A percentile compares a stretch with the other conserved stretches of the same genome.
These are phyloP conservation scores for Microcyclospora pomicola DNA, from an alignment of 2,329 filamentous ascomycete genomes.

Conservation along the genomic window DNA sequence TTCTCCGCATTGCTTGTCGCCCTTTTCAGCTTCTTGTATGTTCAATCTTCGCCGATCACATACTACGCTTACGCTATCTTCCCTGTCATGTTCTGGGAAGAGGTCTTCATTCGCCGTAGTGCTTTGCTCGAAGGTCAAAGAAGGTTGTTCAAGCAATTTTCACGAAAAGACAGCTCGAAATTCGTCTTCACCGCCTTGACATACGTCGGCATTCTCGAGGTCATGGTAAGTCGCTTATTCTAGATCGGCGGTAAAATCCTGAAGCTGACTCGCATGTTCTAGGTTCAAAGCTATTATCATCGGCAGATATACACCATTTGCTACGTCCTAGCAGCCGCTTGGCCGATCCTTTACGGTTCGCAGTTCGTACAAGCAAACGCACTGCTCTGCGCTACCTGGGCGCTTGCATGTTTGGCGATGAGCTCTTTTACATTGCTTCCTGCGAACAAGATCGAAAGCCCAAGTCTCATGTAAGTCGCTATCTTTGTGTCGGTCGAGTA, in stretches of 20 bases:
- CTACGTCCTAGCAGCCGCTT: slow-evolving; percentile 62
- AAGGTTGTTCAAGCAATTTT: slow-evolving; percentile 54
- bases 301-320: slow-evolving; percentile 74
- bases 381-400: slow-evolving; percentile 56
- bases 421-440: slow-evolving; percentile 81
- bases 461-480: slow-evolving; percentile 53
- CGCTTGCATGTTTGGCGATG: slow-evolving; percentile 64
- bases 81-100: slow-evolving; percentile 91
- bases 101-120: slow-evolving; percentile 65
- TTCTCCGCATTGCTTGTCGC: slow-evolving; percentile 66
- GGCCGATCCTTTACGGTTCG: slow-evolving; percentile 62
- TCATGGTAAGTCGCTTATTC: slow-evolving; percentile 37
- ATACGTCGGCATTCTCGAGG: slow-evolving; percentile 65
- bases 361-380: slow-evolving; percentile 56
- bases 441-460: slow-evolving; percentile 69
- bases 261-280: not conserved
- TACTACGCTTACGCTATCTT: slow-evolving; percentile 93
- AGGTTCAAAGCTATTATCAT: slow-evolving; percentile 87
- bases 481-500: not conserved
- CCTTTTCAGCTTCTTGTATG: slow-evolving; percentile 64
- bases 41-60: slow-evolving; percentile 64
- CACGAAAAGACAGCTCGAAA: slow-evolving; percentile 42
- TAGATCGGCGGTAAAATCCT: not conserved
- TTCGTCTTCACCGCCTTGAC: slow-evolving; percentile 49
- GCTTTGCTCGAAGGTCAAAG: slow-evolving; percentile 54